Evolutionary conservation across 352 stramenopile species (phyloP), one percentile per base, ranked within the genome.

Genomic region (Phytophthora palmivora): DNA sequence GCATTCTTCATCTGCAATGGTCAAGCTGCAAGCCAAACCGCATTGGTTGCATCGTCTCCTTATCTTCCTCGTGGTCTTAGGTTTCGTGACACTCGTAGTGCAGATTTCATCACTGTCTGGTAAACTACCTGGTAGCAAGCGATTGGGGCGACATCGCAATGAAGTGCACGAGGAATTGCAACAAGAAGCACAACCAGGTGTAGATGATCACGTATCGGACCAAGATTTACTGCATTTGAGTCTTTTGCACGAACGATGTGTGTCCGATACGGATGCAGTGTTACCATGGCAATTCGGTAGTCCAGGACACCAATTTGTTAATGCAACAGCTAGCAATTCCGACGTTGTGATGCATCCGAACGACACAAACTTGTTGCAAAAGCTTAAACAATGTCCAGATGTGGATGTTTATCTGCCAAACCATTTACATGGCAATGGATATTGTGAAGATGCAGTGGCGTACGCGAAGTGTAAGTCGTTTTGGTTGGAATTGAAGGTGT

Each of bases 361-460:
- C 48, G 74, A 87, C 37, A 52, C 66, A 10, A 16, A 75, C 19
- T 45, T 89, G 39, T 49, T 89, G 50, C 59, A 82, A 11, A 76
- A 74, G 32, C 61, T 91, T n/a, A 59, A 69, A 6, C 56, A 78
- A 16, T 87, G 77, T 18, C 71, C 75, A 6, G 68, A 80, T 15
- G 52, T 87, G 18, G 74, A 87, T 38, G 73, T 87, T 43, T 85
- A 71, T 38, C 50, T 84, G 9, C 73, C 75, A 7, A 10, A 5
- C 1, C n/a, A 33, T 41, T 36, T 87, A n/a, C 74, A 76, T 19
- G 58, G 58, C 8, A 67, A 83, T 24, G 78, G 78, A 5, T 88
- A 88, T 39, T 88, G 78, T 39, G 78, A 88, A 44, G 78, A 88
- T 34, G 63, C 53, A 4, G 56, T 73, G 11, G 78, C 71, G 0